These are phyloP conservation scores for Barbarea vulgaris DNA, from an alignment of 345 rosid species.

Conservation along the genomic window DNA sequence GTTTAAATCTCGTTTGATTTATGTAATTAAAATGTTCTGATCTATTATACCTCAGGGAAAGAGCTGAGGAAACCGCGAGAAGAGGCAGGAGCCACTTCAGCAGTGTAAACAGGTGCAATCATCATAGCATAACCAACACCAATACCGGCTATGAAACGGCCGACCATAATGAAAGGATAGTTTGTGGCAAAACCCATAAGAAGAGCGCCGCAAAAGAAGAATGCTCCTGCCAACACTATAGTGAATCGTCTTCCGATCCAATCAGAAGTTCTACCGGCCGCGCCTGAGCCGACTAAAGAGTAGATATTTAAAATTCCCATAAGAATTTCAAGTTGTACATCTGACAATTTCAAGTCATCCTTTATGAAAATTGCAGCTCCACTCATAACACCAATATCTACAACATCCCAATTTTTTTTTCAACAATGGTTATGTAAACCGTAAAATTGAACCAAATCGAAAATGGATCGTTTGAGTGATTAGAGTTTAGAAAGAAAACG, in stretches of 20 bases:
- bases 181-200: constrained; percentile 73
- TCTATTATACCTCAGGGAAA: too few species aligned
- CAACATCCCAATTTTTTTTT: not conserved
- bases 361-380: constrained; percentile 34
- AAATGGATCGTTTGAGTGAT: not conserved
- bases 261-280: constrained; percentile 67
- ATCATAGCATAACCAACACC: too few species aligned
- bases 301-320: constrained; percentile 63
- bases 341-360: constrained; percentile 27
- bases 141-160: too few species aligned
- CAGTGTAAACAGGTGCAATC: too few species aligned
- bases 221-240: constrained; percentile 61
- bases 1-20: too few species aligned
- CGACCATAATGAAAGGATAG: constrained; percentile 55
- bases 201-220: constrained; percentile 61
- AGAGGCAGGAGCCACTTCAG: too few species aligned
- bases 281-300: constrained; percentile 61
- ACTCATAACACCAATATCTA: constrained; percentile 44
- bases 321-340: constrained; percentile 56
- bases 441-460: not conserved
- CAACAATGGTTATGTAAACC: not conserved
- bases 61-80: too few species aligned
- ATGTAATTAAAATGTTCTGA: too few species aligned
- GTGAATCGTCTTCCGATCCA: constrained; percentile 70
- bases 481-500: constrained; percentile 22